Conservation (phyloP, 495 filamentous ascomycete genomes). For the Astrothelium subdiscretum region DNA sequence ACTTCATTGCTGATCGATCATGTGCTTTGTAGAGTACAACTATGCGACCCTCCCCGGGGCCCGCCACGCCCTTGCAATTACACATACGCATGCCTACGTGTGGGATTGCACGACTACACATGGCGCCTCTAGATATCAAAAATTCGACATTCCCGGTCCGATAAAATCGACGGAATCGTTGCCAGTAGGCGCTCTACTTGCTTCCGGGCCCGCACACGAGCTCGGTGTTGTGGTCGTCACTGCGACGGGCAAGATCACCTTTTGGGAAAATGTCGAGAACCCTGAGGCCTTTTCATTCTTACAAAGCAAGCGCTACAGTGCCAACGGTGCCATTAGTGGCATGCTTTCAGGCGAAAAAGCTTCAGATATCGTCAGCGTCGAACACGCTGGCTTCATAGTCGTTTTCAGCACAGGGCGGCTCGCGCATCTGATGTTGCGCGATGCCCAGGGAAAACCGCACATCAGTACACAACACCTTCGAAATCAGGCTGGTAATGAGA, state of each 20-base stretch:
- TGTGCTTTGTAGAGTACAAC: slow-evolving; percentile 8
- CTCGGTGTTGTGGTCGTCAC: slow-evolving; percentile 78
- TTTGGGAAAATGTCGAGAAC: slow-evolving; percentile 88
- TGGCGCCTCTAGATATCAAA: slow-evolving; percentile 46
- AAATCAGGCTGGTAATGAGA: slow-evolving; percentile 31
- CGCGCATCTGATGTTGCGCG: slow-evolving; percentile 72
- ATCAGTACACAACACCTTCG: slow-evolving; percentile 66
- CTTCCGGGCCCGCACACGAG: slow-evolving; percentile 56
- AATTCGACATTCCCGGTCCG: slow-evolving; percentile 63
- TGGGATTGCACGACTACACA: slow-evolving; percentile 63
- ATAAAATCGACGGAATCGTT: slow-evolving; percentile 53
- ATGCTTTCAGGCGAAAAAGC: slow-evolving; percentile 69
- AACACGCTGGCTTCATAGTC: slow-evolving; percentile 75
- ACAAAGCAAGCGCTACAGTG: slow-evolving; percentile 61
- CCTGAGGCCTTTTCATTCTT: slow-evolving; percentile 65
- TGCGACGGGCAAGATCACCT: slow-evolving; percentile 73
- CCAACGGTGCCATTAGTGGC: slow-evolving; percentile 59
- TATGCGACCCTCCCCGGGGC: slow-evolving; percentile 9
- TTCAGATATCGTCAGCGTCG: slow-evolving; percentile 63
- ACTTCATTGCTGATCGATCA: slow-evolving; percentile 4
- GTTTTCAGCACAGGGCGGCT: slow-evolving; percentile 73
- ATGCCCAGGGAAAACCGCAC: slow-evolving; percentile 71
- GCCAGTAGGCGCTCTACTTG: slow-evolving; percentile 70
- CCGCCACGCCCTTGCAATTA: slow-evolving; percentile 62
- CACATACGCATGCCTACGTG: slow-evolving; percentile 65